Conservation (phyloP, 1,284 basidiomycete species). For the Cystobasidiaceae sp. region DNA sequence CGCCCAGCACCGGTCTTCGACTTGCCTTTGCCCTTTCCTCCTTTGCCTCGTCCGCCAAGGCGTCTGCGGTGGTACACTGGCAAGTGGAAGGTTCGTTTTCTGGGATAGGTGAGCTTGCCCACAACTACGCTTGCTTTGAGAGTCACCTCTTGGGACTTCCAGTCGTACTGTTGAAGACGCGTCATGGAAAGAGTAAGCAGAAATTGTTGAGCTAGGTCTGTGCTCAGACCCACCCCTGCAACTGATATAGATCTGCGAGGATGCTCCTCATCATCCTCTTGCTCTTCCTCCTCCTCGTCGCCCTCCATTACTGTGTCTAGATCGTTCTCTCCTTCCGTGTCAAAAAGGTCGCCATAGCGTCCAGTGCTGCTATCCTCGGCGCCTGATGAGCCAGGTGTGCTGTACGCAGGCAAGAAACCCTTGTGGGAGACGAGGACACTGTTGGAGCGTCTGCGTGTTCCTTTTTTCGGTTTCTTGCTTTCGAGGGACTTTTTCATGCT, state of each 20-base stretch:
- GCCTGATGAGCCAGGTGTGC: too few species aligned
- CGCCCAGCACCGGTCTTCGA: too few species aligned
- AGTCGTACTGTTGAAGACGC: background rate
- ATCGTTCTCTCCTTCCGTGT: too few species aligned
- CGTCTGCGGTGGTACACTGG: background rate
- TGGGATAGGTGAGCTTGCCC: background rate
- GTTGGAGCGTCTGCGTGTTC: too few species aligned
- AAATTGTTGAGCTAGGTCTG: background rate
- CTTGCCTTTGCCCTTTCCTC: too few species aligned
- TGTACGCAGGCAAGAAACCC: too few species aligned
- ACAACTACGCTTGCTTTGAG: background rate
- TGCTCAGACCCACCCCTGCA: background rate
- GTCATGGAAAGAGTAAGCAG: background rate
- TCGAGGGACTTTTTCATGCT: too few species aligned
- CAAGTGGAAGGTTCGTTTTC: background rate
- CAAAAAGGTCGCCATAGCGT: too few species aligned
- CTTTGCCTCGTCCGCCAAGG: too few species aligned
- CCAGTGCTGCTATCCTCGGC: too few species aligned
- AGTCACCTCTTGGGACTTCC: constrained; percentile 1
- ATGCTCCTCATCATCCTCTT: background rate
- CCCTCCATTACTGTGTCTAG: background rate
- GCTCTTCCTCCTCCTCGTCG: background rate
- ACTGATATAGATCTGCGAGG: constrained; percentile 2
- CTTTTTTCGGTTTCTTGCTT: too few species aligned
- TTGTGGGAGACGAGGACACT: too few species aligned